Percentiles rank a stretch among this genome's conserved stretches.
These are phyloP conservation scores for Gossypium arboreum DNA, from an alignment of 345 rosid species.

Conservation along the genomic window DNA sequence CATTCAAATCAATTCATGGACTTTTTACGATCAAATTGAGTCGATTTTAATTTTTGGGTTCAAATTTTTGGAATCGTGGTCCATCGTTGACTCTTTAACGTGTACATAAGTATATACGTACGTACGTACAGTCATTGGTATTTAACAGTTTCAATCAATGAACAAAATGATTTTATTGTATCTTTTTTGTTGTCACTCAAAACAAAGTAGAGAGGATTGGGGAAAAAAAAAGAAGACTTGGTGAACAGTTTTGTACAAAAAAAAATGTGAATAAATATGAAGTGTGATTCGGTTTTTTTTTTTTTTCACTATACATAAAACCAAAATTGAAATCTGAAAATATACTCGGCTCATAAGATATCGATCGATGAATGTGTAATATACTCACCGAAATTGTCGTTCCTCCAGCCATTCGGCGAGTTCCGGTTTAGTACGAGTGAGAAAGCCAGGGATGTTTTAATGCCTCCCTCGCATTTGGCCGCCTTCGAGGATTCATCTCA, in stretches of 20 bases:
- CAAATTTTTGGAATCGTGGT: background rate
- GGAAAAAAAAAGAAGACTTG: background rate
- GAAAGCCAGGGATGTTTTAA: constrained; percentile 88
- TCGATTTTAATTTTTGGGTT: too few species aligned
- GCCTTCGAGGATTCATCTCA: constrained; percentile 67
- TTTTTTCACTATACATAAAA: constrained; percentile 6
- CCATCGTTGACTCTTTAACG: background rate
- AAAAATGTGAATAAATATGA: background rate
- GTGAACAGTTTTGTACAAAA: constrained; percentile 8
- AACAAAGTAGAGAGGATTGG: constrained; percentile 10
- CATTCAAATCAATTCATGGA: too few species aligned
- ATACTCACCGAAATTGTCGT: constrained; percentile 11
- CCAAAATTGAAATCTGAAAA: constrained; percentile 30
- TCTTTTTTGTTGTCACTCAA: constrained; percentile 9
- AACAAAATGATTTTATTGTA: constrained; percentile 15
- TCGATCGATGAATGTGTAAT: background rate
- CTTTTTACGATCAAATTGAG: too few species aligned
- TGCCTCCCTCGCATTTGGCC: constrained; percentile 82
- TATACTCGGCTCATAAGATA: background rate
- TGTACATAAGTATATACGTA: background rate
- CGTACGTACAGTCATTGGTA: background rate
- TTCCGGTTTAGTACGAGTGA: constrained; percentile 21
- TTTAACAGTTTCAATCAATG: background rate
- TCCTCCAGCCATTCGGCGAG: background rate
- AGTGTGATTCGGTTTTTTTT: background rate